A percentile compares a stretch with the other conserved stretches of the same genome.
Evolutionary conservation across 345 rosid species (phyloP).

Genomic region (Aegle marmelos): DNA sequence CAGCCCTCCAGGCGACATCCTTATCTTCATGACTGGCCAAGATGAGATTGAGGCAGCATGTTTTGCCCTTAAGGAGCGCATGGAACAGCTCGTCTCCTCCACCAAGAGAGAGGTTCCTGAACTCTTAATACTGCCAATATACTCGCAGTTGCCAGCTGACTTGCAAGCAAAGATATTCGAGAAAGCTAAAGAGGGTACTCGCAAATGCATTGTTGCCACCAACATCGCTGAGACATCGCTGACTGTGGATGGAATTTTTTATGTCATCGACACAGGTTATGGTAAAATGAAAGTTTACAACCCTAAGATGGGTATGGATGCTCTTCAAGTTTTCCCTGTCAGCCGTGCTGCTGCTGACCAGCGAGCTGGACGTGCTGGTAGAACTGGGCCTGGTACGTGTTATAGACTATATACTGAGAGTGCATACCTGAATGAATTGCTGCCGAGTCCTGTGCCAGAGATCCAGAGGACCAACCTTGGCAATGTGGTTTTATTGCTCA

Average conservation of each 20-base stretch:
- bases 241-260: slow-evolving; percentile 94
- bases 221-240: slow-evolving; percentile 97
- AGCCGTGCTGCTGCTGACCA: slow-evolving; percentile 98
- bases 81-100: slow-evolving; percentile 80
- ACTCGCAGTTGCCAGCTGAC: slow-evolving; percentile 98
- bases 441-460: slow-evolving; percentile 92
- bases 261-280: slow-evolving; percentile 91
- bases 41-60: slow-evolving; percentile 98
- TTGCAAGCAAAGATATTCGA: slow-evolving; percentile 95
- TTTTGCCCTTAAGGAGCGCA: slow-evolving; percentile 81
- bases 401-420: slow-evolving; percentile 90
- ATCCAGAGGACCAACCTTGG: slow-evolving; percentile 98
- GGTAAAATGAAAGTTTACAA: slow-evolving; percentile 98
- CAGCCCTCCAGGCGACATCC: slow-evolving; percentile 92
- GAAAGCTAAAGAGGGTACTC: slow-evolving; percentile 94
- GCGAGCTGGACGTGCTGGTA: slow-evolving; percentile 98
- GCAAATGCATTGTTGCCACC: slow-evolving; percentile 97
- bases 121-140: slow-evolving; percentile 88
- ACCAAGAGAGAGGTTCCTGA: slow-evolving; percentile 65
- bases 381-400: slow-evolving; percentile 99
- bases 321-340: slow-evolving; percentile 94
- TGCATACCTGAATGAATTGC: slow-evolving; percentile 86
- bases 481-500: slow-evolving; percentile 85
- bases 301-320: slow-evolving; percentile 99
- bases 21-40: slow-evolving; percentile 98